Conservation (phyloP, 345 rosid genomes). For the Erysimum cheiranthoides region DNA sequence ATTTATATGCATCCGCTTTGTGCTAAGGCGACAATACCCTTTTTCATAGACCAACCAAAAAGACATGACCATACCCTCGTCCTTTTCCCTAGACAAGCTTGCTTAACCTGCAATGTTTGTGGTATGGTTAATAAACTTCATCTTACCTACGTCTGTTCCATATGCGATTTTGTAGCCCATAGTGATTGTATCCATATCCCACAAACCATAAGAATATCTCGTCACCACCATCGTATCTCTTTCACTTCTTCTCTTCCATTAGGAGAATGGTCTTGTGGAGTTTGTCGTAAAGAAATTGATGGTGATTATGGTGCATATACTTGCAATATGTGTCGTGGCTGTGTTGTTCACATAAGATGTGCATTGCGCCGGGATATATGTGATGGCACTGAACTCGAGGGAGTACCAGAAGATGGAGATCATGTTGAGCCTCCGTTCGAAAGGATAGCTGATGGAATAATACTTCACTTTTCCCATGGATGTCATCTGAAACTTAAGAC, state of each 20-base stretch:
- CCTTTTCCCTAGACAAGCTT: conserved; percentile 20
- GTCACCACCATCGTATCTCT: conserved; percentile 2
- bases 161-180: conserved; percentile 10
- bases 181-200: not conserved
- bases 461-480: conserved; percentile 17
- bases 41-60: conserved; percentile 14
- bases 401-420: not conserved
- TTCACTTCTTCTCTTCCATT: conserved; percentile 5
- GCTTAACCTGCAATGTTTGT: conserved; percentile 16
- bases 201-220: conserved; percentile 17
- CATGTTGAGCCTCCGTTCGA: not conserved
- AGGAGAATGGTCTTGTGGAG: not conserved
- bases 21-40: not conserved
- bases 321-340: conserved; percentile 5
- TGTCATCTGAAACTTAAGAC: not conserved
- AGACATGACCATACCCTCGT: conserved; percentile 10
- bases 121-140: not conserved
- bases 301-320: not conserved
- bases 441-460: not conserved
- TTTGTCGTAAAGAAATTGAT: not conserved
- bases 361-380: not conserved
- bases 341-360: conserved; percentile 26
- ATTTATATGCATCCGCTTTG: not conserved
- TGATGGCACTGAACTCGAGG: conserved; percentile 6
- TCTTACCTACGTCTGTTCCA: not conserved